Evolutionary conservation across 306 rosid genomes (phyloP), one percentile per base, ranked within the genome.

Genomic region (Betula pendula): DNA sequence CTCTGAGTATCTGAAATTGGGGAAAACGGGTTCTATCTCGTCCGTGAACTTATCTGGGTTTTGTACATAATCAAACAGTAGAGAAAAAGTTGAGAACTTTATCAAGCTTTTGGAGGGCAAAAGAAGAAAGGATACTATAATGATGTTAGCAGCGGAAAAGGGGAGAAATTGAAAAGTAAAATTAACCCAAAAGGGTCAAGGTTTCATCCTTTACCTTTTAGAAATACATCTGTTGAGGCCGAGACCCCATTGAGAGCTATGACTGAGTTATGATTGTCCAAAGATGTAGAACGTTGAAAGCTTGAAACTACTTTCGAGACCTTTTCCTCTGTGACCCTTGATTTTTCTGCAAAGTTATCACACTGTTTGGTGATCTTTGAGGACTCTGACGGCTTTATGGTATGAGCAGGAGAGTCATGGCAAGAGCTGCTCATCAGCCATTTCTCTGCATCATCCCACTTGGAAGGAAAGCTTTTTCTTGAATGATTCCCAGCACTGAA

Each of bases 371-470:
- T 59, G 68, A 69, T 75, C 80, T 77, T 94, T 24, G 88, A 79
- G 15, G 92, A 70, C 13, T 85, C 87, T 10, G 88, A 80, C 24
- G 82, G 80, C 82, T 90, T 87, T 27, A 76, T 43, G 59, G 71
- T 1, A 79, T 88, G 99, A 77, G 92, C 91, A n/a, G 98, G 93
- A 42, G 98, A 91, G 59, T 86, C 98, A 85, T 91, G 89, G 84
- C 96, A 90, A 52, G 98, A 88, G 56, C 79, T 87, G 71, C 88
- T 88, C 22, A 92, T 88, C 35, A 96, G 94, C 99, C 99, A 96
- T 71, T 96, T 96, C 82, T 96, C 98, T 17, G 99, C 99, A 81
- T 96, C 97, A 75, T 92, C 99, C 99, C 99, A 96, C 66, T 96
- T 96, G 12, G 98, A 96, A 79, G 98, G 99, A 51, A 96, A 85